A percentile compares a stretch with the other conserved stretches of the same genome.
These are phyloP conservation scores for Diospyros lotus DNA, from an alignment of 148 eudicot genomes.

Conservation along the genomic window DNA sequence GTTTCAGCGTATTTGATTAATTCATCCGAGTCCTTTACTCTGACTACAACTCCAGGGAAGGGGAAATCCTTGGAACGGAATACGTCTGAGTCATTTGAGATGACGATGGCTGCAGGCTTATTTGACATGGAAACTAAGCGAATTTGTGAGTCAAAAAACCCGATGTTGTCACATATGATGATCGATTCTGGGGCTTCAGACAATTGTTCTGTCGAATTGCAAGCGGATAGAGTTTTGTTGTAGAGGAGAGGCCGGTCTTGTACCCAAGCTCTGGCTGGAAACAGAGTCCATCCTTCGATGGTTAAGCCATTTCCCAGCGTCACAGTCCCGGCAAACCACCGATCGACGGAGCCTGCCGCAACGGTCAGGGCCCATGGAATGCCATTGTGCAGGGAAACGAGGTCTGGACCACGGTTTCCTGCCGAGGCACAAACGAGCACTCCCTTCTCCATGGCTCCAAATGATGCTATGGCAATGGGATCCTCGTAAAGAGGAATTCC, in stretches of 20 bases:
- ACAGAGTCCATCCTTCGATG: conserved; percentile 23
- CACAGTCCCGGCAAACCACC: conserved; percentile 15
- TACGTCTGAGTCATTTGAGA: too few relatives aligned
- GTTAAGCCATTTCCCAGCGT: conserved; percentile 24
- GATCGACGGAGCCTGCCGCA: not conserved
- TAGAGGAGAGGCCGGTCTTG: conserved; percentile 13
- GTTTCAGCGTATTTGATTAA: conserved; percentile 12
- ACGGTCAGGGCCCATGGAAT: conserved; percentile 10
- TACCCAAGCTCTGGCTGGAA: conserved; percentile 25
- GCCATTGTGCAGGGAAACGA: not conserved
- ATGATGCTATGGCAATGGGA: conserved; percentile 11
- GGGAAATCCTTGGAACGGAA: too few relatives aligned
- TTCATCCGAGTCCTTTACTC: too few relatives aligned
- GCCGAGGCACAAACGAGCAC: conserved; percentile 2
- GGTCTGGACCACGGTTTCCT: conserved; percentile 5
- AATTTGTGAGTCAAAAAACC: too few relatives aligned
- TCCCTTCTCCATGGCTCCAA: conserved; percentile 18
- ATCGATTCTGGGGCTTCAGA: not conserved
- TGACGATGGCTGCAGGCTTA: too few relatives aligned
- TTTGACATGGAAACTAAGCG: too few relatives aligned
- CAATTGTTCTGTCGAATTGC: conserved; percentile 11
- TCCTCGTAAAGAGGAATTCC: conserved; percentile 9
- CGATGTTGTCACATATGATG: conserved; percentile 18
- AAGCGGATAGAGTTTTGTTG: conserved; percentile 14
- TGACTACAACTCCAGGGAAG: too few relatives aligned